Evolutionary conservation across 805 yeast species (phyloP), one percentile per base, ranked within the genome.

Genomic region (Spencermartinsiella europaea): DNA sequence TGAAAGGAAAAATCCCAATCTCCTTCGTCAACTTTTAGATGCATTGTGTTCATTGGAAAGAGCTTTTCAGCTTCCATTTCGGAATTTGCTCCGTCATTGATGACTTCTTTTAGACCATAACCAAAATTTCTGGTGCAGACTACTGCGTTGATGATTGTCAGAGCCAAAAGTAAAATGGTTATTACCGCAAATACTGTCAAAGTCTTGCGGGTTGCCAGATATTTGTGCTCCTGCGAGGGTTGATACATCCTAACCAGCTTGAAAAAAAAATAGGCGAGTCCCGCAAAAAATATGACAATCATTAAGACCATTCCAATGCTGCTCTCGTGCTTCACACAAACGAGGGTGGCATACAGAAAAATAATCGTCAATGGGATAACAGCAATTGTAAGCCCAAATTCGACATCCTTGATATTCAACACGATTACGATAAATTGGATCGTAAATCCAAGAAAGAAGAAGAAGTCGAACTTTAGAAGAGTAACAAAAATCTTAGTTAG

Each of bases 361-460:
- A 69, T 22, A 2, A 75, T 54, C 2, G 78, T 71, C 21, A 70
- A 49, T 1, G 79, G 78, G 16, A 74, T 60, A 38, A 73, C 74
- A 15, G 68, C 63, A 31, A 73, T 64, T 0, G 80, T 75, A 21
- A 75, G 57, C 3, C 66, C 73, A 52, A 75, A 74, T 54, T 75
- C 79, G 17, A 59, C 62, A 14, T 72, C 71, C 45, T 59, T 63
- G 21, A 63, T 59, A 35, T 61, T 53, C 12, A 73, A 60, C 62
- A 75, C 71, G 34, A 74, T 71, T 37, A 73, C 75, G 20, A 71
- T 57, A 52, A 73, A 75, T 54, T 75, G 79, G 22, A 74, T 63
- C 1, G 77, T 72, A 59, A 74, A 74, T 1, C 75, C 79, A 20
- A 74, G 56, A 49, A 75, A 74, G 61, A 73, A 75, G 65, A 73